phyloP scores from a whole-genome alignment of 768 basidiomycete species.

The Pisolithus orientalis region DNA sequence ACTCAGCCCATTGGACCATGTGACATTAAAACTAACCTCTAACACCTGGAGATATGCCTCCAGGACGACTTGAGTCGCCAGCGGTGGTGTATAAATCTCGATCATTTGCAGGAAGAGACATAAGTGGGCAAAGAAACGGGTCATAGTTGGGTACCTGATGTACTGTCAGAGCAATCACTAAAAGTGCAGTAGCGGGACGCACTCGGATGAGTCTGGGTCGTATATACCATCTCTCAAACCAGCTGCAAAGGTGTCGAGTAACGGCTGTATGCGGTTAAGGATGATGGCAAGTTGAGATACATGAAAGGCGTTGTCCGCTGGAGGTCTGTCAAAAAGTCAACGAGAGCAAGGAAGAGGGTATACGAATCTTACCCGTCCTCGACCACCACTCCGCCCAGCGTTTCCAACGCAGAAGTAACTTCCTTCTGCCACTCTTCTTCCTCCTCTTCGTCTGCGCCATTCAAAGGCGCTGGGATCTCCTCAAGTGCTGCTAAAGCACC shows the following conservation, averaged over 20 bases:
- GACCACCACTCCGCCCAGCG: slow-evolving; percentile 50
- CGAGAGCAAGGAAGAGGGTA: background rate
- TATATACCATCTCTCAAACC: slow-evolving; percentile 50
- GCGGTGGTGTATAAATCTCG: slow-evolving; percentile 62
- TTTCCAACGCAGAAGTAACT: slow-evolving; percentile 50
- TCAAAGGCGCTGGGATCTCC: slow-evolving; percentile 27
- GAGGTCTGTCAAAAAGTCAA: slow-evolving; percentile 33
- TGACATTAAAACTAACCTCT: slow-evolving; percentile 44
- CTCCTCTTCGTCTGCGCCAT: slow-evolving; percentile 29
- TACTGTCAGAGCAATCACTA: slow-evolving; percentile 1
- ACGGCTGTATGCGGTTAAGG: slow-evolving; percentile 54
- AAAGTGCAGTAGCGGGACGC: slow-evolving; percentile 16
- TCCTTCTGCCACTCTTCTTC: slow-evolving; percentile 64
- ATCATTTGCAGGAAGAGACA: slow-evolving; percentile 86
- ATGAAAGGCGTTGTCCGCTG: slow-evolving; percentile 73
- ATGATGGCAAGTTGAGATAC: slow-evolving; percentile 78
- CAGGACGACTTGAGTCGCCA: slow-evolving; percentile 74
- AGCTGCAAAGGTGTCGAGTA: slow-evolving; percentile 65
- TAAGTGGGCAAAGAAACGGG: slow-evolving; percentile 90
- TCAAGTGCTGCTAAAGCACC: slow-evolving; percentile 45
- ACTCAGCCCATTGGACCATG: background rate
- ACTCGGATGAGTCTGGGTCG: slow-evolving; percentile 49
- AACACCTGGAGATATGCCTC: slow-evolving; percentile 86
- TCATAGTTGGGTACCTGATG: slow-evolving; percentile 59
- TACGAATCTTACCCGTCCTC: slow-evolving; percentile 52